Evolutionary conservation across 345 rosid genomes (phyloP).

Genomic region (Populus ilicifolia): DNA sequence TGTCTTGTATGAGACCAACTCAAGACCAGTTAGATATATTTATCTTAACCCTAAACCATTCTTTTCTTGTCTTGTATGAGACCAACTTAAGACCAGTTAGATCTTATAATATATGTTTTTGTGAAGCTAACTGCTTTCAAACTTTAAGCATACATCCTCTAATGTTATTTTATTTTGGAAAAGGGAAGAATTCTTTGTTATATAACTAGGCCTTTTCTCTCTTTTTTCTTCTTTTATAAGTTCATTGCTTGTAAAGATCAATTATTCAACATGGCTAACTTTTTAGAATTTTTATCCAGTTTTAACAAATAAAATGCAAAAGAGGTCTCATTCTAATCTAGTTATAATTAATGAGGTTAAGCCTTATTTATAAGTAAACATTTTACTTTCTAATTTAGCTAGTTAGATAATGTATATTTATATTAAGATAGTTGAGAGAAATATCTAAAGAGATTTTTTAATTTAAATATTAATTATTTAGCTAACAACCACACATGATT

Average conservation of each 20-base stretch:
- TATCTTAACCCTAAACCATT: not conserved
- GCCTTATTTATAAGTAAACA: not conserved
- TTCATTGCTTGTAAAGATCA: not conserved
- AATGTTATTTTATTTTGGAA: not conserved
- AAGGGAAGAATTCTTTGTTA: not conserved
- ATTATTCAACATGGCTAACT: not conserved
- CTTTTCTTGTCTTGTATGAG: not conserved
- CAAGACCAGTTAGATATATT: not conserved
- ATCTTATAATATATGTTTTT: too few species aligned
- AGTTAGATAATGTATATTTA: not conserved
- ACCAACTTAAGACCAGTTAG: not conserved
- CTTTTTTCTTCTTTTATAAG: not conserved
- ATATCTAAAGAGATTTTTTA: conserved; percentile 11
- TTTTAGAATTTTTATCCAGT: not conserved
- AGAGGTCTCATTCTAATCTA: not conserved
- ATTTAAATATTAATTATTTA: not conserved
- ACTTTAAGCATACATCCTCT: not conserved
- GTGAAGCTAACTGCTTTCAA: not conserved
- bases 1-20: not conserved
- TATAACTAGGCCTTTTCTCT: not conserved
- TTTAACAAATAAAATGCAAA: not conserved
- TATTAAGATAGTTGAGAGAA: not conserved
- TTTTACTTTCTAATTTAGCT: not conserved
- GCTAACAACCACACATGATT: not conserved
- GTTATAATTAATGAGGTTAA: not conserved